These are phyloP conservation scores for Themeda triandra DNA, from an alignment of 176 grass and related monocot genomes.

Conservation along the genomic window DNA sequence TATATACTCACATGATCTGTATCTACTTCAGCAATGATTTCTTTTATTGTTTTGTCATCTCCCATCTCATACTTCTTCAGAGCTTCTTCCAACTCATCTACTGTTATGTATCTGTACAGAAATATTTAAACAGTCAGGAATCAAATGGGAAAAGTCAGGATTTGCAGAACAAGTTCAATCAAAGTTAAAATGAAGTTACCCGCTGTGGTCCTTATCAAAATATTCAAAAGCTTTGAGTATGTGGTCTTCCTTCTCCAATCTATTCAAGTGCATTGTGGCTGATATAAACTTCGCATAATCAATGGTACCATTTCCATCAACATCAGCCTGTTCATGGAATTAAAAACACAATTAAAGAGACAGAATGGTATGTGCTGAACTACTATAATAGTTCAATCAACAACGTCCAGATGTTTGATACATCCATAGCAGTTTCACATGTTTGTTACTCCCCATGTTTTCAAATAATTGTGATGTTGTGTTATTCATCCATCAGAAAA, in stretches of 20 bases:
- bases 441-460: neutral
- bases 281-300: conserved; percentile 96
- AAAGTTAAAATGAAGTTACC: conserved; percentile 51
- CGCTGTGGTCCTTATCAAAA: conserved; percentile 97
- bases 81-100: conserved; percentile 98
- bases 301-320: conserved; percentile 98
- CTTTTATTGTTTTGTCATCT: conserved; percentile 97
- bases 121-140: conserved; percentile 31
- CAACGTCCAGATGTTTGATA: neutral
- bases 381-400: neutral
- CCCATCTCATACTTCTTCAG: conserved; percentile 96
- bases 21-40: conserved; percentile 98
- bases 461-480: neutral
- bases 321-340: conserved; percentile 75
- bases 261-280: conserved; percentile 99
- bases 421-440: conserved; percentile 2
- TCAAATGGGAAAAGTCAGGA: conserved; percentile 23
- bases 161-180: neutral
- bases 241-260: conserved; percentile 93
- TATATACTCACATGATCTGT: conserved; percentile 65
- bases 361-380: neutral
- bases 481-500: neutral
- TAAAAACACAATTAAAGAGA: conserved; percentile 1
- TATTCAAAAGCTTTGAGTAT: conserved; percentile 97
- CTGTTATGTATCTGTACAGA: conserved; percentile 80